Evolutionary conservation across 163 green algal genomes (phyloP).

Genomic region (Chlorella variabilis): DNA sequence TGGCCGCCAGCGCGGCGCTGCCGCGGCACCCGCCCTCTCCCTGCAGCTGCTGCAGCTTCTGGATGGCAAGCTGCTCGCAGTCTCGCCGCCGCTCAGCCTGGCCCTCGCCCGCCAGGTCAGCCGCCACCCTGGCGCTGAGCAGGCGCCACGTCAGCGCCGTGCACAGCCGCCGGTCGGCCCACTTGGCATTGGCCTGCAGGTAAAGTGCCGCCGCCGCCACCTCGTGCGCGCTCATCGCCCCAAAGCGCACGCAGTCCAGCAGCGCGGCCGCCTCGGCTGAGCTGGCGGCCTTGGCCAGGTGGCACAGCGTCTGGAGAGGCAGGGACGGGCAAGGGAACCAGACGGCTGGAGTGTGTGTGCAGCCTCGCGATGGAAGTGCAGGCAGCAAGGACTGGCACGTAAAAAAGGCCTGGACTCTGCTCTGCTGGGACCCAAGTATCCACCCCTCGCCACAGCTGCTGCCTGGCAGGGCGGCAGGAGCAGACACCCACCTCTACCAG

Average conservation of each 20-base stretch:
- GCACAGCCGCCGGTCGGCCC: constrained; percentile 9
- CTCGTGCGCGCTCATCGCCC: neutral
- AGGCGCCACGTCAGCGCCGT: constrained; percentile 18
- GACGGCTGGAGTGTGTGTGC: too few species aligned
- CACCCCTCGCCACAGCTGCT: too few species aligned
- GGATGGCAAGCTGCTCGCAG: too few species aligned
- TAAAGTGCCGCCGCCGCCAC: constrained; percentile 4
- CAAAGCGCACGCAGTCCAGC: constrained; percentile 5
- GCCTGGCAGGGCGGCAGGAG: too few species aligned
- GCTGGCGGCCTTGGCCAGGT: constrained; percentile 27
- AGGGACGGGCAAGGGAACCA: too few species aligned
- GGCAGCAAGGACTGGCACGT: too few species aligned
- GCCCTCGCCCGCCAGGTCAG: neutral
- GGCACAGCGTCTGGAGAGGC: constrained; percentile 40
- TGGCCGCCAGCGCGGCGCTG: neutral
- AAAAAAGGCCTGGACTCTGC: too few species aligned
- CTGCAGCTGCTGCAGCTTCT: too few species aligned
- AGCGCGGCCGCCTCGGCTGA: constrained; percentile 13
- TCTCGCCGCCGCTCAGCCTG: too few species aligned
- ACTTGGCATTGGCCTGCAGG: constrained; percentile 23
- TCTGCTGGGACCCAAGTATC: too few species aligned
- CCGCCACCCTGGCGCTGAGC: neutral
- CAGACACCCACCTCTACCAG: constrained; percentile 17
- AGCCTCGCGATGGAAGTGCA: too few species aligned
- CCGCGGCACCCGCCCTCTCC: too few species aligned